Percentiles rank a stretch among this genome's conserved stretches.
phyloP scores from a whole-genome alignment of 108 stramenopile genomes.

The Nannochloropsis granulata region DNA sequence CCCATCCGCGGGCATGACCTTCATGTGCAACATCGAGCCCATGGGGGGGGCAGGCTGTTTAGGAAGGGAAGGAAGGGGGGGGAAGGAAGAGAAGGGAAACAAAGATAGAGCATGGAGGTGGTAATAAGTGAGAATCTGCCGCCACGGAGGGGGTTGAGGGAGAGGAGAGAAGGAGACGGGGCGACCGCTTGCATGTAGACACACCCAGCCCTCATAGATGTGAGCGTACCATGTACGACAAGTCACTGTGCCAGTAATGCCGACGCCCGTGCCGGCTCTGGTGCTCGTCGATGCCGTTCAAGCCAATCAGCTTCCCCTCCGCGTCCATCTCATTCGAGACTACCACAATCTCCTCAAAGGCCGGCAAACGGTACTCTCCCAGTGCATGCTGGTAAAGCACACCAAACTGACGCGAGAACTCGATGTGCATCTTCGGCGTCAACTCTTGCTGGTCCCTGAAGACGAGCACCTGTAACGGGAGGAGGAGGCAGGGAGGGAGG shows the following conservation, averaged over 20 bases:
- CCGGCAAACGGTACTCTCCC: neutral
- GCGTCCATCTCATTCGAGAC: neutral
- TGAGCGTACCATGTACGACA: neutral
- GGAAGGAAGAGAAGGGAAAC: neutral
- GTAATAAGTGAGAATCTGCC: no score
- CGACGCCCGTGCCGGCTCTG: neutral
- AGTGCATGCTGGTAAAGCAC: neutral
- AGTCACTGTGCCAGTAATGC: neutral
- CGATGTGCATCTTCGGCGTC: neutral
- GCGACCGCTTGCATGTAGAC: no score
- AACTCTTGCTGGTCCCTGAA: neutral
- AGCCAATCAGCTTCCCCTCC: neutral
- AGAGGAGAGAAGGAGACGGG: no score
- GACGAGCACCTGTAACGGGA: neutral
- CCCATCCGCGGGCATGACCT: neutral
- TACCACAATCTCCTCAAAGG: neutral
- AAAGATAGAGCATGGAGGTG: neutral
- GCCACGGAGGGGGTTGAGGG: no score
- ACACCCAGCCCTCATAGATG: no score
- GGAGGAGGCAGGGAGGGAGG: no score
- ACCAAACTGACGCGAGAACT: neutral
- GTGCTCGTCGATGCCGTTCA: neutral
- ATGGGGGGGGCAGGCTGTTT: neutral
- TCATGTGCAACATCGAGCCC: neutral
- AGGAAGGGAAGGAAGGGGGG: neutral